A percentile compares a stretch with the other conserved stretches of the same genome.
phyloP scores from a whole-genome alignment of 495 filamentous ascomycete genomes.

The Letharia columbiana region DNA sequence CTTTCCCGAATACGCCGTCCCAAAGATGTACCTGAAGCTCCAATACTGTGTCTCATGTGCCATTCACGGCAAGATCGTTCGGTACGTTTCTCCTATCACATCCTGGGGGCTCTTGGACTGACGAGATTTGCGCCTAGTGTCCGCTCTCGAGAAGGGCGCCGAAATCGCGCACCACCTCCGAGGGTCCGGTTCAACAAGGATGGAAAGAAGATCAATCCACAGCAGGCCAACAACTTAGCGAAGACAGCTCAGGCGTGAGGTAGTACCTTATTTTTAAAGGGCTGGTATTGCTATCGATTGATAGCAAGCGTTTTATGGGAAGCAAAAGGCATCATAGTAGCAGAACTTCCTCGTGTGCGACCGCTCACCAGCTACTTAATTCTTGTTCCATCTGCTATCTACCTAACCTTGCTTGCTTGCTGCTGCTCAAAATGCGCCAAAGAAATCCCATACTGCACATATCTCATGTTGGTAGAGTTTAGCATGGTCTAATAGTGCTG shows the following conservation, averaged over 20 bases:
- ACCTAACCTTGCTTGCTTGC: not conserved
- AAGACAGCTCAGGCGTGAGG: constrained; percentile 49
- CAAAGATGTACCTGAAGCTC: constrained; percentile 99
- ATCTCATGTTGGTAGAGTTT: not conserved
- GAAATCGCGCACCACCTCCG: constrained; percentile 96
- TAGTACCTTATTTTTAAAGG: not conserved
- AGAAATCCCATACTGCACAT: not conserved
- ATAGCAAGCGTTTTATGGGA: not conserved
- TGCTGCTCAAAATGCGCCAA: not conserved
- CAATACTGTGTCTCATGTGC: constrained; percentile 99
- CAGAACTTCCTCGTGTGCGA: not conserved
- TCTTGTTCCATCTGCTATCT: not conserved
- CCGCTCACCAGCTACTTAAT: constrained; percentile 2
- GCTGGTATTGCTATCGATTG: not conserved
- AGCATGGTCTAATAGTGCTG: not conserved
- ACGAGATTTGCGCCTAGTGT: constrained; percentile 51
- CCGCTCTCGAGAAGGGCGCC: constrained; percentile 90
- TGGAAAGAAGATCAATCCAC: constrained; percentile 98
- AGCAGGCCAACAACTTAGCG: constrained; percentile 49
- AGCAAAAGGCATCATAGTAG: not conserved
- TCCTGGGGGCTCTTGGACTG: not conserved
- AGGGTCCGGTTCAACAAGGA: constrained; percentile 99
- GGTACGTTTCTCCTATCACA: constrained; percentile 52
- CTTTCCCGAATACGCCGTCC: constrained; percentile 97
- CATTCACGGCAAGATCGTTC: constrained; percentile 99